Base-by-base conservation (phyloP, 805 yeast genomes). In the Metschnikowia proteae region DNA sequence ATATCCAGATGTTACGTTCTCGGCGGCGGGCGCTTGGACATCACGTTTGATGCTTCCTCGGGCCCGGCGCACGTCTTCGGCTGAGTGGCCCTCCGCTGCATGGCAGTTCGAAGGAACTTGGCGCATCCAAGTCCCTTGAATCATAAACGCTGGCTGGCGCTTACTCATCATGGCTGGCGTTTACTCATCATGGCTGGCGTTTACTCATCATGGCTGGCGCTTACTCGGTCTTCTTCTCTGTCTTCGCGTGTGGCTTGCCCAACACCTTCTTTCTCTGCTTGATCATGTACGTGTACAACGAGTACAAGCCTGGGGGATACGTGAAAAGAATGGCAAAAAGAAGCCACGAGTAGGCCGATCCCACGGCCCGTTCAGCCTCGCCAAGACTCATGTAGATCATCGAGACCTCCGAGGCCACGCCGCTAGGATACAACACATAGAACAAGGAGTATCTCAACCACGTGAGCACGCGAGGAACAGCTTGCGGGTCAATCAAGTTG, bases 301-400 rank as follows among this genome's bases (percentile, higher is more conserved):
- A 78, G 64, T 88, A 90, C 66, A 91, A 81, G 1, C 97, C 96
- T 7, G 98, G 97, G 31, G 84, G 75, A 64, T 92, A 94, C 6
- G 84, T 75, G 29, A 79, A 64, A 68, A 92, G 73, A 45, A 81
- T 72, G 1, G 66, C 73, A 46, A 81, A 72, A 55, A 90, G 73
- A 47, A 80, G 65, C 62, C 76, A 74, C 37, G 82, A 78, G 67
- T 80, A 82, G 68, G 74, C 66, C 0, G 55, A 52, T 4, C 86
- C 84, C 44, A 75, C 73, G 30, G 60, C 76, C 41, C 56, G 54
- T 45, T 70, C 76, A n/a, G 96, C 96, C 42, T 78, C 80, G n/a
- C 75, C 78, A 45, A 92, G 73, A 0, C 96, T 83, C 48, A 81
- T 67, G 67, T 80, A 84, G 50, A 88, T 76, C 68, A 89, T 80